Conservation (phyloP, 192 early-diverging fungal species). For the Cetraspora pellucida region DNA sequence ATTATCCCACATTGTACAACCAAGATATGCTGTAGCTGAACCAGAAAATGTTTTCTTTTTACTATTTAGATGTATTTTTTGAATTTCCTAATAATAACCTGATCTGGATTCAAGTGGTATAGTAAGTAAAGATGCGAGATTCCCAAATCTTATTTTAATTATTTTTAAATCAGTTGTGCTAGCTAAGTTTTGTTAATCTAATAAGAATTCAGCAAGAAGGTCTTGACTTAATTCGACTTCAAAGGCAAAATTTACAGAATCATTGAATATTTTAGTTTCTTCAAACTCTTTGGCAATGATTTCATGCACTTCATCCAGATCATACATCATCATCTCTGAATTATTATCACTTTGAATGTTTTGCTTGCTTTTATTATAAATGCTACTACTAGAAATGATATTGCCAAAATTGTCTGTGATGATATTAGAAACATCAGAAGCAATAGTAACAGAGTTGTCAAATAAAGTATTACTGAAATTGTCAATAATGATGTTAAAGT, state of each 20-base stretch:
- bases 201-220: not conserved
- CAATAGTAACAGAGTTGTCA: no score
- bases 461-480: no score
- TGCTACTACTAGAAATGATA: no score
- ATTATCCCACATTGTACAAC: not conserved
- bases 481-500: no score
- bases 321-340: no score
- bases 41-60: not conserved
- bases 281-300: not conserved
- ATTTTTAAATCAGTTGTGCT: not conserved
- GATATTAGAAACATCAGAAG: no score
- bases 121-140: not conserved
- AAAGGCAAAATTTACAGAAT: constrained; percentile 3
- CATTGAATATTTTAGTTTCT: not conserved
- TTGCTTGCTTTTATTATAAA: no score
- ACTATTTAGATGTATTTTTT: not conserved
- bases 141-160: constrained; percentile 1
- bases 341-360: no score
- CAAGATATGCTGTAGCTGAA: not conserved
- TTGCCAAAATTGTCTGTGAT: no score
- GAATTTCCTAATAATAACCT: constrained; percentile 12
- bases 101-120: constrained; percentile 7
- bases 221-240: not conserved
- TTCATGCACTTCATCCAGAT: constrained; percentile 2
- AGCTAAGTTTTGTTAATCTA: not conserved